Conservation (phyloP, 495 filamentous ascomycete species). For the Penicillium nucicola region DNA sequence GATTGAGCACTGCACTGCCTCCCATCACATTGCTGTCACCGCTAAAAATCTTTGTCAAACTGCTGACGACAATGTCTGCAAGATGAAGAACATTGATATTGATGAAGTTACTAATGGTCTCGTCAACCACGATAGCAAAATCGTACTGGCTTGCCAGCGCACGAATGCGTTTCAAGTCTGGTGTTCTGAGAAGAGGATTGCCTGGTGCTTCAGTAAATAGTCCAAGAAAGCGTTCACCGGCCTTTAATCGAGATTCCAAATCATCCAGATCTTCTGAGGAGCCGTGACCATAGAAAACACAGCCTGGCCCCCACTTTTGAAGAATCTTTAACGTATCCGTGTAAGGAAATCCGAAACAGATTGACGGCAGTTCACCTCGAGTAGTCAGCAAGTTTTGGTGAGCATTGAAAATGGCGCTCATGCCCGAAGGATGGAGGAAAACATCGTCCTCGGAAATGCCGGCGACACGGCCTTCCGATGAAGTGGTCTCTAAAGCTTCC, state of each 20-base stretch:
- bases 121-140: conserved; percentile 90
- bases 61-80: conserved; percentile 89
- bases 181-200: conserved; percentile 83
- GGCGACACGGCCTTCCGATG: conserved; percentile 49
- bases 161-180: conserved; percentile 78
- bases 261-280: conserved; percentile 81
- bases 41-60: conserved; percentile 94
- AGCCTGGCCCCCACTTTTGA: conserved; percentile 91
- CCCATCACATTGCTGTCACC: conserved; percentile 99
- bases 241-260: conserved; percentile 66
- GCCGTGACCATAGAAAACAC: conserved; percentile 85
- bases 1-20: conserved; percentile 83
- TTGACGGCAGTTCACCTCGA: conserved; percentile 38
- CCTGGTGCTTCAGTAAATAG: conserved; percentile 94
- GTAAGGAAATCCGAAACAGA: conserved; percentile 74
- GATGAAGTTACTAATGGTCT: conserved; percentile 93
- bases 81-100: conserved; percentile 90
- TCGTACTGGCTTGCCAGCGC: conserved; percentile 76
- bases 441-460: conserved; percentile 86
- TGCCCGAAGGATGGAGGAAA: conserved; percentile 82
- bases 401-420: conserved; percentile 90
- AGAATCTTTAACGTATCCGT: conserved; percentile 94
- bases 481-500: conserved; percentile 54
- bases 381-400: conserved; percentile 68
- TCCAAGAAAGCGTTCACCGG: conserved; percentile 75